Conservation (phyloP, 202 grass and related monocot genomes). For the Panicum hallii region DNA sequence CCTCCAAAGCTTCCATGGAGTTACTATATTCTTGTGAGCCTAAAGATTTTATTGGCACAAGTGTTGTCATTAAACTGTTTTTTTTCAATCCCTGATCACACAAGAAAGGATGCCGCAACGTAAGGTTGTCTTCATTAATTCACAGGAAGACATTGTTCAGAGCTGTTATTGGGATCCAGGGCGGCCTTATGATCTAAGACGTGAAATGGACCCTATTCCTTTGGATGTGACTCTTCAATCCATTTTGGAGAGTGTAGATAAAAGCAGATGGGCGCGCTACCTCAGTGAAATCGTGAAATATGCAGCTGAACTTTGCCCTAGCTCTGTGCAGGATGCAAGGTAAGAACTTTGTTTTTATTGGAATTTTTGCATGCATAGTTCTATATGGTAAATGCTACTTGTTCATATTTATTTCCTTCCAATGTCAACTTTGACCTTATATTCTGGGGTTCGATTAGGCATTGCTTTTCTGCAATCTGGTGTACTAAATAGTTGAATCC, state of each 20-base stretch:
- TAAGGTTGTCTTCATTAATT: conserved; percentile 45
- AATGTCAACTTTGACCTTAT: not conserved
- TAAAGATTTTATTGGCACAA: conserved; percentile 31
- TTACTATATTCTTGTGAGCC: not conserved
- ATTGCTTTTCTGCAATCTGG: conserved; percentile 23
- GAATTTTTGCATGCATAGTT: conserved; percentile 22
- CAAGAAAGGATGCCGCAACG: not conserved
- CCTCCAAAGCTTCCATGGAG: conserved; percentile 30
- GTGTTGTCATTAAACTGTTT: conserved; percentile 17
- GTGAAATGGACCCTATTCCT: conserved; percentile 90
- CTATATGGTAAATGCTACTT: conserved; percentile 29
- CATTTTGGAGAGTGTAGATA: conserved; percentile 91
- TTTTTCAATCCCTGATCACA: conserved; percentile 2
- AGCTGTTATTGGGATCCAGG: conserved; percentile 98
- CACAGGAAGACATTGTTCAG: conserved; percentile 97
- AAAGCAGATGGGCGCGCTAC: conserved; percentile 95
- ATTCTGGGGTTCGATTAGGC: conserved; percentile 20
- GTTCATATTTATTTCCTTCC: not conserved
- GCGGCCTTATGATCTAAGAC: conserved; percentile 89
- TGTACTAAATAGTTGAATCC: conserved; percentile 1
- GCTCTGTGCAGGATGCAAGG: conserved; percentile 93
- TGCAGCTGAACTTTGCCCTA: conserved; percentile 90
- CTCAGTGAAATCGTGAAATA: conserved; percentile 98
- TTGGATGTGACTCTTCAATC: conserved; percentile 96
- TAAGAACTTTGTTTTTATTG: conserved; percentile 52